These are phyloP conservation scores for Fraxinus latifolia DNA, from an alignment of 305 asterid genomes.

Conservation along the genomic window DNA sequence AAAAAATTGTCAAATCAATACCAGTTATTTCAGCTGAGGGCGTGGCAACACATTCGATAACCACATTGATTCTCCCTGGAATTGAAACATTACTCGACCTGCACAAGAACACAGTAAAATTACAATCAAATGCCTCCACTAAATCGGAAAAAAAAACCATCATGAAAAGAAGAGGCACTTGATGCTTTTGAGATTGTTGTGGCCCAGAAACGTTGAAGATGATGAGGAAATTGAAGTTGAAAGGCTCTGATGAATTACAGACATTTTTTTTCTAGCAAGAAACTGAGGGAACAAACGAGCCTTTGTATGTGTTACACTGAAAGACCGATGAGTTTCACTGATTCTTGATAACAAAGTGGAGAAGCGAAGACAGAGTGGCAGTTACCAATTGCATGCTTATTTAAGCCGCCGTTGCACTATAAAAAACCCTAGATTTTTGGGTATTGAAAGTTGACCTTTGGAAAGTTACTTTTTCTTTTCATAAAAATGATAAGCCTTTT, in stretches of 20 bases:
- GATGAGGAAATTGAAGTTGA: slow-evolving; percentile 58
- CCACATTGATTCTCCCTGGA: slow-evolving; percentile 36
- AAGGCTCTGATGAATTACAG: slow-evolving; percentile 51
- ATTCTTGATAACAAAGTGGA: neutral
- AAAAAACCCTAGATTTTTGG: neutral
- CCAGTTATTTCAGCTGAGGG: slow-evolving; percentile 66
- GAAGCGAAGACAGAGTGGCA: neutral
- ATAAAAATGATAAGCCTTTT: neutral
- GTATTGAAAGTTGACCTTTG: neutral
- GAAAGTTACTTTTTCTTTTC: neutral
- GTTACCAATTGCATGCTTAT: neutral
- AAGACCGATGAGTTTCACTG: neutral
- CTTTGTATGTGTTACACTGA: neutral
- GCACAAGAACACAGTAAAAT: slow-evolving; percentile 12
- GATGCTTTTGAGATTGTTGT: slow-evolving; percentile 39
- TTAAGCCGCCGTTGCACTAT: neutral
- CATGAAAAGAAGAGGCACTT: slow-evolving; percentile 33
- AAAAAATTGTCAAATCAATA: slow-evolving; percentile 18
- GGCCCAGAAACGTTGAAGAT: slow-evolving; percentile 53
- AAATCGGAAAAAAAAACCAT: neutral
- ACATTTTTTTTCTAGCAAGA: slow-evolving; percentile 32
- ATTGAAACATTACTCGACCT: slow-evolving; percentile 48
- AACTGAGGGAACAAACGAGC: neutral
- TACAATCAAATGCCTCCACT: neutral
- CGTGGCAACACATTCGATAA: slow-evolving; percentile 65